phyloP scores from a whole-genome alignment of 257 asterid species.

The Rehmannia glutinosa region DNA sequence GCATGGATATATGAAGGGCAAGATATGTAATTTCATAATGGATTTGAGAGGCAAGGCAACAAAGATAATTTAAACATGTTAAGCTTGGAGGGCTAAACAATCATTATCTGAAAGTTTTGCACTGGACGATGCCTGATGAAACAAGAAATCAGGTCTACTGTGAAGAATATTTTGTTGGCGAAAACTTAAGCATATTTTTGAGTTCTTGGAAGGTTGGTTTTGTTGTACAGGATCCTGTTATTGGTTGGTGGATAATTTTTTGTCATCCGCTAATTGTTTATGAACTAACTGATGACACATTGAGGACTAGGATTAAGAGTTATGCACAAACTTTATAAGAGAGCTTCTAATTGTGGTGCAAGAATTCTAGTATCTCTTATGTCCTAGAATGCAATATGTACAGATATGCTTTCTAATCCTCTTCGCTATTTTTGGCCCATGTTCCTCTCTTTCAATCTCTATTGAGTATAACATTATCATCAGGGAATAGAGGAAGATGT shows the following conservation, averaged over 20 bases:
- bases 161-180: too few species aligned
- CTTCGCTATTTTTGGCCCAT: conserved; percentile 16
- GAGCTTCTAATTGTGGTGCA: background rate
- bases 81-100: too few species aligned
- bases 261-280: background rate
- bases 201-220: background rate
- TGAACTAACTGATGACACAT: background rate
- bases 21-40: too few species aligned
- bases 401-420: conserved; percentile 15
- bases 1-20: too few species aligned
- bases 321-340: background rate
- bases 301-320: background rate
- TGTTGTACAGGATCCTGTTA: background rate
- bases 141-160: too few species aligned
- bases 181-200: too few species aligned
- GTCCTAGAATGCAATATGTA: background rate
- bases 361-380: background rate
- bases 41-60: too few species aligned
- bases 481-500: conserved; percentile 71
- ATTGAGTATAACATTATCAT: conserved; percentile 13
- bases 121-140: too few species aligned
- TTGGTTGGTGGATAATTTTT: background rate
- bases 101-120: too few species aligned
- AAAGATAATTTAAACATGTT: too few species aligned
- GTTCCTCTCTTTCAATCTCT: conserved; percentile 1